phyloP scores from a whole-genome alignment of 495 filamentous ascomycete species.

The Penicillium tannophilum region DNA sequence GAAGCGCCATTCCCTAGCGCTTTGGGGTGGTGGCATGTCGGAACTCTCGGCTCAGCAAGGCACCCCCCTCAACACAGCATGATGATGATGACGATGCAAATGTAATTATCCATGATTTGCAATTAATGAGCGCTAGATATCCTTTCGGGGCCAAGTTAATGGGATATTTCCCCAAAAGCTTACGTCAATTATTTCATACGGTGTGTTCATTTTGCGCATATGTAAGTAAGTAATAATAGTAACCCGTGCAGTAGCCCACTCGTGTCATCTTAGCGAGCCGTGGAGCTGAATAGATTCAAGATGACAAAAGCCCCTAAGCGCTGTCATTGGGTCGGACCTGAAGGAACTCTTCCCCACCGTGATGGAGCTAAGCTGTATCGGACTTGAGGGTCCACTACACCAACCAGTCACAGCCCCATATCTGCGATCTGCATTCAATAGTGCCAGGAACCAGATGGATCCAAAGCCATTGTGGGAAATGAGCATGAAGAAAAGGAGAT shows the following conservation, averaged over 20 bases:
- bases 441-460: slow-evolving; percentile 22
- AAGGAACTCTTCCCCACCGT: neutral
- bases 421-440: slow-evolving; percentile 24
- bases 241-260: neutral
- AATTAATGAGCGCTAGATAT: slow-evolving; percentile 12
- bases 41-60: slow-evolving; percentile 38
- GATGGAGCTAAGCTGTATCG: slow-evolving; percentile 9
- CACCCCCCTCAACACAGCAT: slow-evolving; percentile 23
- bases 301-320: neutral
- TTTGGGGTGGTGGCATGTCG: slow-evolving; percentile 47
- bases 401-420: slow-evolving; percentile 18
- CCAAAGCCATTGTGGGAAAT: slow-evolving; percentile 17
- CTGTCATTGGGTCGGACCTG: neutral
- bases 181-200: neutral
- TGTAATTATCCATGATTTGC: neutral
- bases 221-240: neutral
- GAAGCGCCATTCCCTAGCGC: slow-evolving; percentile 39
- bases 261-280: neutral
- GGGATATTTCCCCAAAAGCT: neutral
- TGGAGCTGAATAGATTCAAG: neutral
- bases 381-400: slow-evolving; percentile 4
- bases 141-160: slow-evolving; percentile 4
- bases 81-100: slow-evolving; percentile 1
- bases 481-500: slow-evolving; percentile 13
- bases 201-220: neutral